phyloP scores from a whole-genome alignment of 2,329 filamentous ascomycete genomes.

The Leptographium radiaticola region DNA sequence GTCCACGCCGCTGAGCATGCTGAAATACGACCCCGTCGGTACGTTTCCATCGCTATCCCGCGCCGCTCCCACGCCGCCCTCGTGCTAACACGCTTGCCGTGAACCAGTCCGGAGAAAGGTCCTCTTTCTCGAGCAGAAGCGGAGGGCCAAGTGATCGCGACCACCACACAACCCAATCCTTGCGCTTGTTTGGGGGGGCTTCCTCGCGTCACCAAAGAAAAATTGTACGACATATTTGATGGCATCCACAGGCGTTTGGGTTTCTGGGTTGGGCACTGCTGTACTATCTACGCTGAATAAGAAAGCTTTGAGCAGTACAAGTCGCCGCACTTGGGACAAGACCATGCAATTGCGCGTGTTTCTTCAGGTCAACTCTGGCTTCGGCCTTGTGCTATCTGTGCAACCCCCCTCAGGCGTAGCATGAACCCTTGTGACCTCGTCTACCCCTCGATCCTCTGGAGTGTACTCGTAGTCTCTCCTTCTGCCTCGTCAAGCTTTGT shows the following conservation, averaged over 20 bases:
- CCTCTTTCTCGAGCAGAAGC: conserved; percentile 86
- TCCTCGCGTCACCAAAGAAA: neutral
- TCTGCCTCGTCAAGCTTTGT: too few relatives aligned
- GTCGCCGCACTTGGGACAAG: too few relatives aligned
- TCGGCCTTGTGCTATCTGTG: too few relatives aligned
- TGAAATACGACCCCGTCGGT: conserved; percentile 98
- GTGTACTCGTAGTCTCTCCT: too few relatives aligned
- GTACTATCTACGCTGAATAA: too few relatives aligned
- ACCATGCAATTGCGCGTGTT: too few relatives aligned
- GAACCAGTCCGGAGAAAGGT: conserved; percentile 78
- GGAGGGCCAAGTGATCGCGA: conserved; percentile 28
- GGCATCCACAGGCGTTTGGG: neutral
- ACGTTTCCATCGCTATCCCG: conserved; percentile 14
- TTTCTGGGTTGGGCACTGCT: neutral
- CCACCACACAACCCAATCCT: neutral
- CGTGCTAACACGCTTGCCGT: neutral
- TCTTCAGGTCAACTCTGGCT: too few relatives aligned
- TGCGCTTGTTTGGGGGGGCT: neutral
- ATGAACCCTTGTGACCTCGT: too few relatives aligned
- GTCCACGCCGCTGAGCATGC: conserved; percentile 79
- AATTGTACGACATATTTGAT: neutral
- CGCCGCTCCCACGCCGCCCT: neutral
- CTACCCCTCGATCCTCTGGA: too few relatives aligned
- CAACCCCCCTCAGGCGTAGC: too few relatives aligned
- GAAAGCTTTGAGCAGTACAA: too few relatives aligned